These are phyloP conservation scores for Vaccinium vitisidaea DNA, from an alignment of 148 eudicot species.

Conservation along the genomic window DNA sequence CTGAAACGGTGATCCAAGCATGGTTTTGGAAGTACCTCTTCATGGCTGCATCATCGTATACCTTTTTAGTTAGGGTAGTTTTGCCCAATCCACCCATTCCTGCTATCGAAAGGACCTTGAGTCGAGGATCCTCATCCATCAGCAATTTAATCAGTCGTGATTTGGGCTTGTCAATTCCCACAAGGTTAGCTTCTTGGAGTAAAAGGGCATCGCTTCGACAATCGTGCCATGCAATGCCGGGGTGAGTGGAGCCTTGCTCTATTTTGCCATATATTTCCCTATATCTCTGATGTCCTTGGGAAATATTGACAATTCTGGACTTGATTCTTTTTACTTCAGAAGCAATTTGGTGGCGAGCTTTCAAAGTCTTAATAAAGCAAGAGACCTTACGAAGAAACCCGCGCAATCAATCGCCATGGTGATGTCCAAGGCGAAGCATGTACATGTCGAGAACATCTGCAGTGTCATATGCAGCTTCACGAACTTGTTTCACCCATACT, in stretches of 20 bases:
- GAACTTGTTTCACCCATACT: slow-evolving; percentile 19
- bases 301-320: background rate
- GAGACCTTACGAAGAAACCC: background rate
- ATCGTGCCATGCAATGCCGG: background rate
- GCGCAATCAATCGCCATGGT: background rate
- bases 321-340: background rate
- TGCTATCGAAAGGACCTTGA: slow-evolving; percentile 10
- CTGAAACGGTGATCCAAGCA: background rate
- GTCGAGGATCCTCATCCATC: background rate
- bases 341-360: background rate
- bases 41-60: background rate
- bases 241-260: background rate
- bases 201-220: slow-evolving; percentile 21
- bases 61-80: background rate
- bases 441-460: background rate
- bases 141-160: background rate
- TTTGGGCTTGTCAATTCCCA: background rate
- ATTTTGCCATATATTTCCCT: background rate
- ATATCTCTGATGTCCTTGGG: background rate
- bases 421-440: background rate
- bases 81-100: slow-evolving; percentile 16
- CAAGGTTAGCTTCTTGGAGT: slow-evolving; percentile 20
- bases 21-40: background rate
- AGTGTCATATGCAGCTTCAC: slow-evolving; percentile 10
- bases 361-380: background rate